Conservation (phyloP, 108 stramenopile species). For the Parmales sp. region DNA sequence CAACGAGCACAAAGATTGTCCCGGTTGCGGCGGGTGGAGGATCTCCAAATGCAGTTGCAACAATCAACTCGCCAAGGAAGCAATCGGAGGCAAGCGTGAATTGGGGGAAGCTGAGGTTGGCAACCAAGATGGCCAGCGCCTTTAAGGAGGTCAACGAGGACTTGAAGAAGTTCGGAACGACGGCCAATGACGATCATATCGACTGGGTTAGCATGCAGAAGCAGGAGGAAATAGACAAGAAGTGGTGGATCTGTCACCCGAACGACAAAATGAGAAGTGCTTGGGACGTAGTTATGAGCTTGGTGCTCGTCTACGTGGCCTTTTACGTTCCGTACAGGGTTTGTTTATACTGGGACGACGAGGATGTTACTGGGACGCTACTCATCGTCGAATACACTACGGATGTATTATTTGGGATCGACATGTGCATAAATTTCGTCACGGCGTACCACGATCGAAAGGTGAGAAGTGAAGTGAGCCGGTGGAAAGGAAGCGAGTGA, state of each 20-base stretch:
- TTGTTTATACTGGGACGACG: constrained; percentile 26
- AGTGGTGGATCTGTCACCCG: constrained; percentile 15
- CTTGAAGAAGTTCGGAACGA: background rate
- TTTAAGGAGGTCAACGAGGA: constrained; percentile 7
- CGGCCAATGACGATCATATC: background rate
- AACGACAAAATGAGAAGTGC: constrained; percentile 10
- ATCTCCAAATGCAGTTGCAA: too few relatives aligned
- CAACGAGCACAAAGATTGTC: too few relatives aligned
- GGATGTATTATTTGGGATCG: constrained; percentile 22
- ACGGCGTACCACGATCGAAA: constrained; percentile 24
- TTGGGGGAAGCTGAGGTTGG: background rate
- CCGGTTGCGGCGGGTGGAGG: too few relatives aligned
- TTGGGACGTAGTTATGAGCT: constrained; percentile 20
- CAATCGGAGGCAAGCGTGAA: background rate
- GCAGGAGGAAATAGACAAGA: constrained; percentile 3
- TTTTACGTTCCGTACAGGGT: constrained; percentile 30
- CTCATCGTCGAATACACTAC: constrained; percentile 14
- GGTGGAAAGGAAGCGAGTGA: too few relatives aligned
- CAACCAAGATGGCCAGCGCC: background rate
- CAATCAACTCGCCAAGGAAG: too few relatives aligned
- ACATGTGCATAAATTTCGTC: constrained; percentile 27
- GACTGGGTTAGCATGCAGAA: background rate
- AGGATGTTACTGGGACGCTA: constrained; percentile 9
- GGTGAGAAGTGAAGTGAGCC: too few relatives aligned
- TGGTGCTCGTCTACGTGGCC: constrained; percentile 15